Percentiles rank a stretch among this genome's conserved stretches.
phyloP scores from a whole-genome alignment of 164 flowering plant species.

The Dillenia turbinata region DNA sequence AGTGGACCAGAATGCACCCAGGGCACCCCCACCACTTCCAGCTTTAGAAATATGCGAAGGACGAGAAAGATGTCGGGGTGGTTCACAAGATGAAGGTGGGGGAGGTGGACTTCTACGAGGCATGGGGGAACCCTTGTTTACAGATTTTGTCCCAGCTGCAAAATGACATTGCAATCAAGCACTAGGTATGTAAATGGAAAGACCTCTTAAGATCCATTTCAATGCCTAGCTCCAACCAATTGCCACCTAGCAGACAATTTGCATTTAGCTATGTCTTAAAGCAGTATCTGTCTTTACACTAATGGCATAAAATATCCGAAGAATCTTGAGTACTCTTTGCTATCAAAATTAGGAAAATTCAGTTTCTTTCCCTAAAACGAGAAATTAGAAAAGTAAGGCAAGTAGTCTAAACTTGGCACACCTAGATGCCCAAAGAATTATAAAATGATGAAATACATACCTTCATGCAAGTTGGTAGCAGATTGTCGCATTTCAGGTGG shows the following conservation, averaged over 20 bases:
- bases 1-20: constrained; percentile 95
- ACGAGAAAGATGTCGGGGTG: constrained; percentile 28
- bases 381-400: too few species aligned
- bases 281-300: too few species aligned
- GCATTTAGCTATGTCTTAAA: too few species aligned
- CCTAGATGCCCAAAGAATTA: too few species aligned
- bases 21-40: constrained; percentile 37
- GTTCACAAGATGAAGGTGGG: constrained; percentile 57
- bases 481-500: constrained; percentile 48
- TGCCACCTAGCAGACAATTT: too few species aligned
- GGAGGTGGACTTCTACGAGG: constrained; percentile 89
- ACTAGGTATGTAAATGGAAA: too few species aligned
- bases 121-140: constrained; percentile 47
- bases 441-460: constrained; percentile 16
- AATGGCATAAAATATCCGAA: too few species aligned
- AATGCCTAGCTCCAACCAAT: background rate
- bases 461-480: constrained; percentile 39
- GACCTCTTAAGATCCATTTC: background rate
- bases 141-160: constrained; percentile 38
- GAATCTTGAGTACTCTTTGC: too few species aligned
- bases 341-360: too few species aligned
- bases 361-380: too few species aligned
- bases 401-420: too few species aligned
- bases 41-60: constrained; percentile 20
- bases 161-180: background rate